These are phyloP conservation scores for Clarireedia paspali DNA, from an alignment of 2,329 filamentous ascomycete species.

Conservation along the genomic window DNA sequence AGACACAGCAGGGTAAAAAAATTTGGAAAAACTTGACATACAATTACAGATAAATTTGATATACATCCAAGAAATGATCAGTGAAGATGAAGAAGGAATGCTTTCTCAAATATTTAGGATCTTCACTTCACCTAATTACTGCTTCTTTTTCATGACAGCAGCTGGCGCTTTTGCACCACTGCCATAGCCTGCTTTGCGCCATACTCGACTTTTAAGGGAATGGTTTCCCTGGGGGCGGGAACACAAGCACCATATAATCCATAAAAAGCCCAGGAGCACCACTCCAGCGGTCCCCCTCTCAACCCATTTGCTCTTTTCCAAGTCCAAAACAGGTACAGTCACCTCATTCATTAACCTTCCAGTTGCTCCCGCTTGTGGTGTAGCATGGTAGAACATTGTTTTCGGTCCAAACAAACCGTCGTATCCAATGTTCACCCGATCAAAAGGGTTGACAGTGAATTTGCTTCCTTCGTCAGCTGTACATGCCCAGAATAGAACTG, in stretches of 20 bases:
- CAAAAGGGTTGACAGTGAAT: conserved; percentile 75
- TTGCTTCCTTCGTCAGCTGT: conserved; percentile 56
- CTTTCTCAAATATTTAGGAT: background rate
- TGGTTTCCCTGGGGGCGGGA: too few relatives aligned
- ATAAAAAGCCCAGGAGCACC: conserved; percentile 59
- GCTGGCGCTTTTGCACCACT: background rate
- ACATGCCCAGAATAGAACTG: conserved; percentile 87
- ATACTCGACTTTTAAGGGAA: conserved; percentile 15
- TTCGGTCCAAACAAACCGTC: conserved; percentile 69
- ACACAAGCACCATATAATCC: conserved; percentile 48
- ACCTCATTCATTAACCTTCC: conserved; percentile 44
- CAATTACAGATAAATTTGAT: too few relatives aligned
- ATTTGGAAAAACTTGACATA: too few relatives aligned
- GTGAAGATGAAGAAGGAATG: background rate
- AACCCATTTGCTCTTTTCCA: conserved; percentile 41
- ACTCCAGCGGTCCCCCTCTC: conserved; percentile 48
- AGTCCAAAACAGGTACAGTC: conserved; percentile 57
- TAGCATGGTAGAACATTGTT: conserved; percentile 78
- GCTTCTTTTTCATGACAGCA: conserved; percentile 17
- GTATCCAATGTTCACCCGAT: conserved; percentile 76
- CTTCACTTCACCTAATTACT: conserved; percentile 2
- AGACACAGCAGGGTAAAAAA: too few relatives aligned
- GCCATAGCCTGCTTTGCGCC: conserved; percentile 21
- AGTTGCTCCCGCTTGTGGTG: conserved; percentile 33
- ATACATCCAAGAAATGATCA: background rate